Base-by-base conservation (phyloP, 352 stramenopile genomes). In the Halophytophthora batemanensis region DNA sequence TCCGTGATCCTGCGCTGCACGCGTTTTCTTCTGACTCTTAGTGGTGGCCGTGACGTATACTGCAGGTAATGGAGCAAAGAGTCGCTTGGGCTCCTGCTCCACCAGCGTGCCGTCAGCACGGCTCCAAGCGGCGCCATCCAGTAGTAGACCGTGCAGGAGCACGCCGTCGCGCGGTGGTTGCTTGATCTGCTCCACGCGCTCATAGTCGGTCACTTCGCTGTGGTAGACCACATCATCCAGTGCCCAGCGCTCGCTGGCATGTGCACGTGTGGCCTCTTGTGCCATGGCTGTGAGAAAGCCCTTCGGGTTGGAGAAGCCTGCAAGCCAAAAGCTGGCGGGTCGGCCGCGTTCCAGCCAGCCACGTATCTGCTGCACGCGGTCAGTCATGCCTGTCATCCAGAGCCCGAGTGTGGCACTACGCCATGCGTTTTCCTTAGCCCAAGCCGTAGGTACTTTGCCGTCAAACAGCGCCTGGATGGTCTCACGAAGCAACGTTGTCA, bases 151-250 rank as follows among this genome's bases (percentile, higher is more conserved):
- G 42, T 92, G 81, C 5, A 93, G 63, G 22, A 92, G 61, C 15
- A 93, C 74, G 34, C 82, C 83, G 59, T 93, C 82, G 14, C 77
- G 66, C 22, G 80, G 80, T 1, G 79, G 49, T 45, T 86, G 72
- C 43, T 84, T 86, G 64, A 92, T 90, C 54, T 89, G 75, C 53
- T 91, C 82, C 17, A 85, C 61, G 36, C 74, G 64, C 35, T 90
- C 79, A 60, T 89, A 90, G 59, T 93, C 82, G 6, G 79, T 93
- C 47, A 90, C 79, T 53, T 90, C 81, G 35, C 74, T 89, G 60
- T 92, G 79, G 45, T 87, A 87, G 12, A 88, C 69, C 21, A 92
- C 69, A 23, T 92, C 79, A 43, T 92, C 82, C 19, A 93, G 69
- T 6, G 78, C 75, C 83, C 83, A 93, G 11, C 77, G 76, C 31